Conservation (phyloP, 306 rosid genomes). For the Pachyrhizus erosus region DNA sequence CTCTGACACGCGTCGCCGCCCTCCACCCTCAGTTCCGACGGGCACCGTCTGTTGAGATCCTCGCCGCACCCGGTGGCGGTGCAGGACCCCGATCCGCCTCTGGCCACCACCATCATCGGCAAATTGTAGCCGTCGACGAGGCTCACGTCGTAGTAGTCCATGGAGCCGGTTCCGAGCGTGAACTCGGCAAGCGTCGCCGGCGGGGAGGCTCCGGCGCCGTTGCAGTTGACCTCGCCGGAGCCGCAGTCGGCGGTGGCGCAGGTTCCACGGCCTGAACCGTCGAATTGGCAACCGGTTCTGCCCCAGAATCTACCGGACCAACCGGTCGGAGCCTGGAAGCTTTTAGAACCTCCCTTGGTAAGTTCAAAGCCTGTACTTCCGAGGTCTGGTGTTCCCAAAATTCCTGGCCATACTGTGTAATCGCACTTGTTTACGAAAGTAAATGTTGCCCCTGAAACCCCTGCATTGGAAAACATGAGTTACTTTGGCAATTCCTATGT, state of each 20-base stretch:
- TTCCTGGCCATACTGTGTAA: constrained; percentile 93
- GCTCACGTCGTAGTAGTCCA: constrained; percentile 92
- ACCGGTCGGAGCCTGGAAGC: constrained; percentile 77
- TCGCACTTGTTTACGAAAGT: constrained; percentile 79
- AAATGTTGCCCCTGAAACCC: constrained; percentile 77
- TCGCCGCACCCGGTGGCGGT: constrained; percentile 70
- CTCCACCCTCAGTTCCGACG: constrained; percentile 60
- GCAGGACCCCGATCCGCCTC: constrained; percentile 72
- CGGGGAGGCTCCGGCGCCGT: constrained; percentile 78
- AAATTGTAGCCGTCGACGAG: constrained; percentile 91
- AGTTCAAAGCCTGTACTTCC: constrained; percentile 86
- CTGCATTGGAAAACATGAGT: constrained; percentile 39
- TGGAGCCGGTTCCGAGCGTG: constrained; percentile 78
- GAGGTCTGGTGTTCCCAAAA: constrained; percentile 70
- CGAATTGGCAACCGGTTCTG: constrained; percentile 72
- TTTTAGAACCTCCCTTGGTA: constrained; percentile 49
- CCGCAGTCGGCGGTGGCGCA: constrained; percentile 88
- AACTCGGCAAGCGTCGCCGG: constrained; percentile 95
- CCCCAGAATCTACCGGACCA: constrained; percentile 99
- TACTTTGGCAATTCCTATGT: not conserved
- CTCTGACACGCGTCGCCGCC: constrained; percentile 84
- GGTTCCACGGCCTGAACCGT: constrained; percentile 54
- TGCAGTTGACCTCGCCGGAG: constrained; percentile 72
- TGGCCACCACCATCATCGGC: constrained; percentile 73
- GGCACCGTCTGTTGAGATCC: constrained; percentile 74